Base-by-base conservation (phyloP, 257 asterid species). In the Paulownia fortunei region DNA sequence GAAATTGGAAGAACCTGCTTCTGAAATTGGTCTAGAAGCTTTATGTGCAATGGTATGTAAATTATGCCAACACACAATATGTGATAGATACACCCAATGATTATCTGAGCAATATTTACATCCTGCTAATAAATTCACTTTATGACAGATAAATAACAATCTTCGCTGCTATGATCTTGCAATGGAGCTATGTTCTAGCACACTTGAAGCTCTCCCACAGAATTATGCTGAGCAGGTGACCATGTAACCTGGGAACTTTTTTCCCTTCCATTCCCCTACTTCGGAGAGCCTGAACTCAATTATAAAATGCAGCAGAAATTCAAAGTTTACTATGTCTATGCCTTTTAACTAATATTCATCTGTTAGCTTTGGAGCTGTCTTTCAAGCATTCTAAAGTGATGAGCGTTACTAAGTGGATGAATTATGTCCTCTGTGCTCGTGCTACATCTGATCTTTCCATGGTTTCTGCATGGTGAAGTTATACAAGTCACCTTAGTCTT, bases 221-320 rank as follows among this genome's bases (percentile, higher is more conserved):
- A 96, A 91, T 83, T 96, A 96, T 81, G 96, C 98, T 2, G 99
- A 93, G 77, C 99, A 96, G 99, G 99, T 95, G 46, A 69, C 54
- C 32, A 64, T 76, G 54, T 55, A 49, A 75, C 52, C 59, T 23
- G 34, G 36, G 27, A 72, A 24, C 59, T 74, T 54, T 15, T 27
- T 24, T 11, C 73, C 47, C 52, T 41, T 12, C n/a, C 69, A 47
- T 30, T 41, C 32, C 8, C 30, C n/a, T 58, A 30, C 69, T 47
- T 32, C 32, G 16, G 84, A n/a, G n/a, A n/a, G 26, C 54, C 13
- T 66, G 32, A 76, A 68, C 32, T 61, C 56, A 16, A 8, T 34
- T 19, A 27, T 12, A 64, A 8, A 39, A 52, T 26, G 34, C 32
- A 21, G 39, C 13, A 3, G 18, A 65, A 15, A 63, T 59, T 58